Evolutionary conservation across 2,329 filamentous ascomycete species (phyloP), one percentile per base, ranked within the genome.

Genomic region (Penicillium sp.): DNA sequence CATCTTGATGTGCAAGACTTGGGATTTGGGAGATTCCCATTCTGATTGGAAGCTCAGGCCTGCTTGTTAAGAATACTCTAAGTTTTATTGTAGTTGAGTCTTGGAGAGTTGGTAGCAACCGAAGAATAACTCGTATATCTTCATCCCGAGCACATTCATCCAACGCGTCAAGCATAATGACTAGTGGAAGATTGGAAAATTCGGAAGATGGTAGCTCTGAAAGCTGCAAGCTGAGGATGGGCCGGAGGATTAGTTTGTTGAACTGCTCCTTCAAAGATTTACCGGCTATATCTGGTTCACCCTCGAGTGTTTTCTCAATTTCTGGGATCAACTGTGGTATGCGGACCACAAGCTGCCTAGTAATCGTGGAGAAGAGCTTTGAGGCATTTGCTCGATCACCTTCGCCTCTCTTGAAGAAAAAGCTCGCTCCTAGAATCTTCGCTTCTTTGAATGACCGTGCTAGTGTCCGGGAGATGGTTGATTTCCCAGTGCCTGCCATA

Each of bases 221-320:
- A 38, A 48, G 56, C 6, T 54, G 31, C 14, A 61, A 10, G 4
- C 24, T 18, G 1, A 46, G 13, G 1, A 72, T 52, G 5, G 67
- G 69, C 7, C 63, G 39, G 21, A 65, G 59, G 21, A 72, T 29
- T 7, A 73, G 55, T 29, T 66, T 58, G 3, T 67, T 27, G 48
- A 68, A 73, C 42, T 73, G 66, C 38, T 68, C 59, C 2, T 27
- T 53, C 0, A 71, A 57, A 2, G 53, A 49, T 56, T 67, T 68
- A 48, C 39, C 46, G 4, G 56, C 45, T 39, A 74, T 67, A 24
- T 59, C 45, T 22, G 60, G 62, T 54, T 71, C 61, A 22, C 58
- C n/a, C 7, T 63, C 32, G 45, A 73, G 54, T 18, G 57, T 58
- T 18, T 65, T 54, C 18, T 49, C 44, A 8, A 70, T 42, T 18